phyloP scores from a whole-genome alignment of 495 filamentous ascomycete genomes.

The Neurospora sp. region DNA sequence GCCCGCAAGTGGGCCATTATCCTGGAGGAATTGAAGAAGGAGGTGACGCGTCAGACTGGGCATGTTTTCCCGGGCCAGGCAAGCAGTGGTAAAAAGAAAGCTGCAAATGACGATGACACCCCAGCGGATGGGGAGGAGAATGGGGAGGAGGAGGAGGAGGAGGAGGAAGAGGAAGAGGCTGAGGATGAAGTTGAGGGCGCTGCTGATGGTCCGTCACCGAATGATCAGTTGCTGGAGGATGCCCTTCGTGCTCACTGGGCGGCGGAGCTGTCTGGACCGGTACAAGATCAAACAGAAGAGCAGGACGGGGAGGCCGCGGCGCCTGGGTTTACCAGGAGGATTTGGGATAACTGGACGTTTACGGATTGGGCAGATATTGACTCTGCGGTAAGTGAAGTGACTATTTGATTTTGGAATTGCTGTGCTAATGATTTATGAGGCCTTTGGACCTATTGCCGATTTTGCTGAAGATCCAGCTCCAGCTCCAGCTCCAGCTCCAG shows the following conservation, averaged over 20 bases:
- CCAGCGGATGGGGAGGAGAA: not conserved
- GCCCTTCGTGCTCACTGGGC: slow-evolving; percentile 16
- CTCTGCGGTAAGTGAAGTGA: slow-evolving; percentile 14
- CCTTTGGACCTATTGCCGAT: slow-evolving; percentile 14
- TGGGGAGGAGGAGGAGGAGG: not conserved
- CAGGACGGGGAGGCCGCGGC: not conserved
- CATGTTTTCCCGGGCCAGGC: not conserved
- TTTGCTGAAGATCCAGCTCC: slow-evolving; percentile 4
- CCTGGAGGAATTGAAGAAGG: slow-evolving; percentile 14
- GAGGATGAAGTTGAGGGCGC: not conserved
- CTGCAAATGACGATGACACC: not conserved
- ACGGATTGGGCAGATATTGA: slow-evolving; percentile 20
- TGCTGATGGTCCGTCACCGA: not conserved
- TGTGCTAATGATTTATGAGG: slow-evolving; percentile 3
- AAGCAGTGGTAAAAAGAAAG: not conserved
- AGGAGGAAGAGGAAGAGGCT: not conserved
- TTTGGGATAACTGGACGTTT: slow-evolving; percentile 15
- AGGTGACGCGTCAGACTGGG: slow-evolving; percentile 2
- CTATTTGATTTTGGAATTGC: not conserved
- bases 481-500: not conserved
- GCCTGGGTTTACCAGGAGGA: not conserved
- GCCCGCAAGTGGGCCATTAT: slow-evolving; percentile 10
- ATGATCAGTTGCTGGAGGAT: slow-evolving; percentile 12
- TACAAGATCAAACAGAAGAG: not conserved
- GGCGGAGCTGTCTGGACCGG: not conserved